Evolutionary conservation across 2,329 filamentous ascomycete species (phyloP), one percentile per base, ranked within the genome.

Genomic region (Paraconiothyrium brasiliense): DNA sequence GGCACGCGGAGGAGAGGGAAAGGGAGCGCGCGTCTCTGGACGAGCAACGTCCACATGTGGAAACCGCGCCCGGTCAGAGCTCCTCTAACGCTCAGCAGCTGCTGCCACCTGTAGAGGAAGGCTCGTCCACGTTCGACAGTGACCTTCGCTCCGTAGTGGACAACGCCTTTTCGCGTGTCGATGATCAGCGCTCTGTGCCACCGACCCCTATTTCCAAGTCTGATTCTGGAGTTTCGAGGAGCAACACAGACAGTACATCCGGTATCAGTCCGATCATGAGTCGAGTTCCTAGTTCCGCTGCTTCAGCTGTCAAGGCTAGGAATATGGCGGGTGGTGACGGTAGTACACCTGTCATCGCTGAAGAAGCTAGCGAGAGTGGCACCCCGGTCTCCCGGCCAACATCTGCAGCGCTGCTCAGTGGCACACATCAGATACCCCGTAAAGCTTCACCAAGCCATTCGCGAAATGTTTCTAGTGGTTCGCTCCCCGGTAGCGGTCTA

Each of bases 181-280:
- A 87, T 63, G 85, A 86, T 41, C 84, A 84, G 46, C 81, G 82
- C 37, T 82, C 81, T 6, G 79, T 83, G 46, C 85, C 86, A 3
- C 80, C 83, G 10, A 84, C 85, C 3, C 84, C 85, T 10, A 75
- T 83, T 46, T 84, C 84, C 22, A 79, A 78, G 39, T 71, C 71
- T 5, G 75, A 73, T 11, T 77, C 76, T 2, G 84, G 79, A 44
- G 77, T 88, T n/a, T 81, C 78, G 39, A 81, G 88, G 62, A 89
- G 86, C 57, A 86, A 89, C 66, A 90, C 87, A 60, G 84, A 84
- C 62, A 88, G 87, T 64, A 90, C 88, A 9, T 83, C 84, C 52
- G 82, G 82, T 32, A 87, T 91, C 64, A 90, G 88, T 70, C 89
- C 89, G 1, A 90, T 91, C 57, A 89, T 90, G 75, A 85, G 82